Base-by-base conservation (phyloP, 768 basidiomycete species). In the Krasilnikovozyma curviuscula region DNA sequence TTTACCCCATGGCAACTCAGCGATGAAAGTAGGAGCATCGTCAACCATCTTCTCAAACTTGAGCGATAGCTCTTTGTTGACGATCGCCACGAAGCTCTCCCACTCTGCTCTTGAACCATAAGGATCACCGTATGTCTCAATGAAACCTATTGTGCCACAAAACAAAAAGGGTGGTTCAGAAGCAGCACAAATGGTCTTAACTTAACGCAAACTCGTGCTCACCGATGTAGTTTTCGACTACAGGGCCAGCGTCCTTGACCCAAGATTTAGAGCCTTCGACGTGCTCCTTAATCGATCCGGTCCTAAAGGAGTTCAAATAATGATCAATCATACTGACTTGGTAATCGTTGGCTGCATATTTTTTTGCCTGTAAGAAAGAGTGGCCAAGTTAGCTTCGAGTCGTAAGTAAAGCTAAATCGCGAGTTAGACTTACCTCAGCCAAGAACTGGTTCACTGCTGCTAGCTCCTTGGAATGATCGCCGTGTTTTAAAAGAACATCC, bases 101-200 rank as follows among this genome's bases (percentile, higher is more conserved):
- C 84, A 88, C 62, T 88, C 85, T 0, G 85, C 85, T 43, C 85
- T 75, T n/a, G 74, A 79, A 30, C 84, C 85, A 50, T 82, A 85
- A 7, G 85, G 85, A 59, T 88, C 85, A 16, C 85, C 78, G 52
- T 83, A 83, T 1, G 79, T 83, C 6, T 44, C 13, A 18, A 44
- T 5, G 29, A 31, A 28, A 7, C 37, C 37, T 7, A 39, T 39
- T 9, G 7, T 39, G 7, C n/a, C 8, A 39, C 37, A 7, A 9
- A 29, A 29, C 69, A 46, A 53, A 49, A 39, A 28, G n/a, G 23
- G 38, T 34, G 23, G 18, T 18, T n/a, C 35, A 4, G 27, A 6
- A 6, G 12, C 18, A 30, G 23, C 32, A 7, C 35, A 13, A 7
- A 19, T 39, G 23, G 16, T 19, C 23, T 83, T 81, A 33, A 83